Percentiles rank a stretch among this genome's conserved stretches.
These are phyloP conservation scores for Cercophora samala DNA, from an alignment of 495 filamentous ascomycete genomes.

Conservation along the genomic window DNA sequence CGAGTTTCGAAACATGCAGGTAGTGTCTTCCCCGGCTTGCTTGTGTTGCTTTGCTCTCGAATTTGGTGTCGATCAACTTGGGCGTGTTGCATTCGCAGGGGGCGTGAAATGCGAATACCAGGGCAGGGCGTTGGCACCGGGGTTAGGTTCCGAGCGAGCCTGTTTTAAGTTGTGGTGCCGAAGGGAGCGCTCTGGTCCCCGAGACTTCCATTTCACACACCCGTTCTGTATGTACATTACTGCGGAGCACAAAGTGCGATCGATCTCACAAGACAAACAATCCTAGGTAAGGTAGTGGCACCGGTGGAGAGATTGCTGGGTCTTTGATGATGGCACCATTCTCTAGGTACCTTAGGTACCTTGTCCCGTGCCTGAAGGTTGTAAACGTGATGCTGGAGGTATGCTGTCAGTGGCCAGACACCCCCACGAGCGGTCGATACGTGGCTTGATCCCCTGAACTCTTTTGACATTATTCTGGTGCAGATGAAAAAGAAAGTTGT, in stretches of 20 bases:
- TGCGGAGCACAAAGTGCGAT: too few relatives aligned
- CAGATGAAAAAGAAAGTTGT: background rate
- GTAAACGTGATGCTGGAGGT: background rate
- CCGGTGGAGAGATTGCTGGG: background rate
- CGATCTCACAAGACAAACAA: too few relatives aligned
- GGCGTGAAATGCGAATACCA: background rate
- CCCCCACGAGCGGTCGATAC: background rate
- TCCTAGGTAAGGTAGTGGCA: background rate
- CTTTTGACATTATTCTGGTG: background rate
- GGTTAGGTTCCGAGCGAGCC: background rate
- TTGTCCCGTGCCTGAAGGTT: background rate
- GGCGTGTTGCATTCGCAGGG: background rate
- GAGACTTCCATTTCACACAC: too few relatives aligned
- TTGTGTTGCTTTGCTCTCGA: background rate
- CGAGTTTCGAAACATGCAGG: constrained; percentile 1
- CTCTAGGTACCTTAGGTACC: background rate
- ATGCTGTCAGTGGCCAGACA: background rate
- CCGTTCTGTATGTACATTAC: too few relatives aligned
- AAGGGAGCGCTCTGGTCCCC: too few relatives aligned
- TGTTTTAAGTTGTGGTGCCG: background rate
- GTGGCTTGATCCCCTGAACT: background rate
- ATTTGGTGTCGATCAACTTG: background rate
- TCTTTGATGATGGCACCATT: background rate
- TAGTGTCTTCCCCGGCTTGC: background rate
- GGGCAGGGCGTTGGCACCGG: background rate